Base-by-base conservation (phyloP, 352 stramenopile genomes). In the Pythium myriotylum region DNA sequence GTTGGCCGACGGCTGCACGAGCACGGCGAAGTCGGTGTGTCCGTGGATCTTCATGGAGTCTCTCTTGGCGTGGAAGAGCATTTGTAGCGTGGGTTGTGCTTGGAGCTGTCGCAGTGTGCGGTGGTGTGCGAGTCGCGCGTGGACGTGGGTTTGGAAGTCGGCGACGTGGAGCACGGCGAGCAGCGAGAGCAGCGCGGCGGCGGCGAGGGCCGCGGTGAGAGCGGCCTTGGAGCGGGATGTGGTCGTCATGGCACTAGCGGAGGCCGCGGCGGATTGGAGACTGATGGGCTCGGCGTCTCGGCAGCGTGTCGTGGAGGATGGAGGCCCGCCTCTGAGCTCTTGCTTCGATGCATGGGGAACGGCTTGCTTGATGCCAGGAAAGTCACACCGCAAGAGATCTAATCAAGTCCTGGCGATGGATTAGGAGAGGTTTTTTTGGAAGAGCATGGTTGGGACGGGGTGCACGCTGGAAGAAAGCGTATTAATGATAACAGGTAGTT, bases 31-130 rank as follows among this genome's bases (percentile, higher is more conserved):
- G 47, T 52, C 64, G 46, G 67, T 68, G 32, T 71, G 35, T n/a
- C 74, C 72, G 48, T 86, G 77, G 40, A 84, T 63, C 14, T 69
- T 63, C 76, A 88, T 86, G 19, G 76, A 73, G 46, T 59, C 68
- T 20, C 79, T 76, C 51, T 86, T 79, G 59, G 81, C 72, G 33
- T 72, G 68, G 70, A 88, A 76, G 7, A 48, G 55, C 17, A 78
- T 46, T 50, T 61, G 67, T 3, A 77, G 62, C 16, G 67, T 47
- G 0, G 62, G 54, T 37, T 70, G 50, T 39, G 68, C 53, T 35
- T 79, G 66, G 9, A 84, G 60, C 27, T 67, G 70, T 1, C 60
- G 64, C 22, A 84, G 62, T 64, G 77, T 68, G 26, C 62, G 67
- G 43, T 84, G 72, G 48, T 84, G 78, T 37, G 74, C 62, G 17